Conservation (phyloP, 257 asterid species). For the Jacaranda mimosifolia region DNA sequence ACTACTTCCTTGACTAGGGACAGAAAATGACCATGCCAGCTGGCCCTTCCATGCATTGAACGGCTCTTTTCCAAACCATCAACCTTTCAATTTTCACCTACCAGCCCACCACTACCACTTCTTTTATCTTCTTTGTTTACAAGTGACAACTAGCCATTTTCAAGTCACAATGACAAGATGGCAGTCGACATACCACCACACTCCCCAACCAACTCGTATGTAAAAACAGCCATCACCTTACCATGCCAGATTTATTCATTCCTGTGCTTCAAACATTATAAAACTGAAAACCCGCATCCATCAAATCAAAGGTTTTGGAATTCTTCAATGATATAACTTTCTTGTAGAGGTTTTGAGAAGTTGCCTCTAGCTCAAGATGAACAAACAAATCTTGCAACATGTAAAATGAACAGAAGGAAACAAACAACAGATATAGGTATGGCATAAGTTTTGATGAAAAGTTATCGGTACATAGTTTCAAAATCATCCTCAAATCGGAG, state of each 20-base stretch:
- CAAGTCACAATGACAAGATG: not conserved
- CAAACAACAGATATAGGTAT: conserved; percentile 16
- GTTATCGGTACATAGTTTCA: conserved; percentile 36
- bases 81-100: conserved; percentile 30
- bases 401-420: conserved; percentile 6
- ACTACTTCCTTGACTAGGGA: conserved; percentile 26
- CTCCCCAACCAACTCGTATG: conserved; percentile 19
- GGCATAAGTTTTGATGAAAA: conserved; percentile 32
- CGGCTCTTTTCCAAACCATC: not conserved
- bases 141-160: conserved; percentile 23
- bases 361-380: no score
- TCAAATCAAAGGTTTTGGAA: not conserved
- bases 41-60: not conserved
- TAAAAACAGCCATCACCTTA: not conserved
- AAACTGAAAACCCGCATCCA: not conserved
- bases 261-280: not conserved
- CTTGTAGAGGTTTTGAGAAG: no score
- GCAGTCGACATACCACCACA: not conserved
- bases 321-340: not conserved
- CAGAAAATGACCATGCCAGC: not conserved
- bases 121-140: not conserved
- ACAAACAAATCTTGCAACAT: not conserved
- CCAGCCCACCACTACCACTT: not conserved
- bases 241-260: not conserved
- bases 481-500: conserved; percentile 24